Evolutionary conservation across 371 early-diverging fungal species (phyloP).

Genomic region (Funneliformis caledonium): DNA sequence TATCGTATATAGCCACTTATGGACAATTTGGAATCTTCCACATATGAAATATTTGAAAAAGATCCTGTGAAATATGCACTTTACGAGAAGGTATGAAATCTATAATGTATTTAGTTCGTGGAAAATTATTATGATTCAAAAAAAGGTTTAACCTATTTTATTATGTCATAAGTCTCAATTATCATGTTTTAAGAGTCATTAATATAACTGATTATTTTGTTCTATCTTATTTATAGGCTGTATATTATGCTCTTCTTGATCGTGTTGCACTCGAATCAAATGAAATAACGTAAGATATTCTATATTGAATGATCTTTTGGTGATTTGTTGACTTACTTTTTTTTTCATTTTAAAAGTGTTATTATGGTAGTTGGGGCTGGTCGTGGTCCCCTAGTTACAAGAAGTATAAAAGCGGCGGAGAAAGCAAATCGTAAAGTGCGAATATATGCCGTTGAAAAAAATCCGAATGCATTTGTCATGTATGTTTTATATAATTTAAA

Average conservation of each 20-base stretch:
- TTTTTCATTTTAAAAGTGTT: slow-evolving; percentile 59
- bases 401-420: slow-evolving; percentile 80
- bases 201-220: slow-evolving; percentile 39
- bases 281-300: slow-evolving; percentile 48
- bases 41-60: slow-evolving; percentile 93
- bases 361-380: slow-evolving; percentile 90
- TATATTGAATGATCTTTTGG: neutral
- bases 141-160: neutral
- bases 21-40: slow-evolving; percentile 90
- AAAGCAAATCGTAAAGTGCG: slow-evolving; percentile 65
- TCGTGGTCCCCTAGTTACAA: slow-evolving; percentile 81
- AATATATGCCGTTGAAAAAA: slow-evolving; percentile 92
- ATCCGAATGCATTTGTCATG: slow-evolving; percentile 92
- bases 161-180: neutral
- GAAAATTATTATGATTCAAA: neutral
- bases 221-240: slow-evolving; percentile 51
- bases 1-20: slow-evolving; percentile 73
- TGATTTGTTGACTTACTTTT: slow-evolving; percentile 46
- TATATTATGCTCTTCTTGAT: slow-evolving; percentile 66
- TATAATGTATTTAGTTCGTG: slow-evolving; percentile 38
- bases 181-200: neutral
- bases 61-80: slow-evolving; percentile 90
- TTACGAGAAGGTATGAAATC: slow-evolving; percentile 77
- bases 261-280: slow-evolving; percentile 53
- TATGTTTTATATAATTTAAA: slow-evolving; percentile 47